These are phyloP conservation scores for Podaxis sp. DNA, from an alignment of 768 basidiomycete genomes.

Conservation along the genomic window DNA sequence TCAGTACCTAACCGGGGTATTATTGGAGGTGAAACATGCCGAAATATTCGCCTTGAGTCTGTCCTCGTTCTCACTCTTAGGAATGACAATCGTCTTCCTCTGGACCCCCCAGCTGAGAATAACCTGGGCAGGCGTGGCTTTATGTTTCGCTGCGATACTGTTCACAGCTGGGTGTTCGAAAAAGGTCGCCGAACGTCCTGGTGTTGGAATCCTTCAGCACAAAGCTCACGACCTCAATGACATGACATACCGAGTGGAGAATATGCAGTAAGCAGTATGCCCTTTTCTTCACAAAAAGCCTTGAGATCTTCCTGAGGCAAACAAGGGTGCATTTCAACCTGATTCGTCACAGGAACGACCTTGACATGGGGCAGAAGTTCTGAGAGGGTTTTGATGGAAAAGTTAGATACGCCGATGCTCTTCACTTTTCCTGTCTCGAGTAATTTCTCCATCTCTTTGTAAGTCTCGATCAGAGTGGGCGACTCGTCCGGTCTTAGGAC, in stretches of 20 bases:
- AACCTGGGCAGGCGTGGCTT: slow-evolving; percentile 47
- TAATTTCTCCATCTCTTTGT: slow-evolving; percentile 28
- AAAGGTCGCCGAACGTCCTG: slow-evolving; percentile 26
- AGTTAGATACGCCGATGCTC: slow-evolving; percentile 59
- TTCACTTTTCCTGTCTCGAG: slow-evolving; percentile 39
- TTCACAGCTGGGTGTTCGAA: slow-evolving; percentile 33
- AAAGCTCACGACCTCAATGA: neutral
- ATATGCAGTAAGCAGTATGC: slow-evolving; percentile 53
- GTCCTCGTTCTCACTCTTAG: slow-evolving; percentile 53
- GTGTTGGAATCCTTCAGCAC: neutral
- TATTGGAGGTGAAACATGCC: slow-evolving; percentile 21
- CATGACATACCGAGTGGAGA: slow-evolving; percentile 36
- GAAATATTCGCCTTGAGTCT: slow-evolving; percentile 50
- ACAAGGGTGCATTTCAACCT: slow-evolving; percentile 59
- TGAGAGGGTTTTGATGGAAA: slow-evolving; percentile 43
- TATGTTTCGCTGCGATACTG: slow-evolving; percentile 33
- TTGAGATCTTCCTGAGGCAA: slow-evolving; percentile 50
- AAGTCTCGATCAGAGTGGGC: slow-evolving; percentile 27
- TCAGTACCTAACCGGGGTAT: neutral
- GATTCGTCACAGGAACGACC: slow-evolving; percentile 53
- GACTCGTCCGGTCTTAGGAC: slow-evolving; percentile 21
- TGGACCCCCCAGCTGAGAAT: slow-evolving; percentile 66
- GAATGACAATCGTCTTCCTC: slow-evolving; percentile 58
- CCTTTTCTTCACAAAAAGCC: slow-evolving; percentile 46
- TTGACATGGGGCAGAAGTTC: slow-evolving; percentile 43